Evolutionary conservation across 805 yeast species (phyloP).

Genomic region (Candida maltosa): DNA sequence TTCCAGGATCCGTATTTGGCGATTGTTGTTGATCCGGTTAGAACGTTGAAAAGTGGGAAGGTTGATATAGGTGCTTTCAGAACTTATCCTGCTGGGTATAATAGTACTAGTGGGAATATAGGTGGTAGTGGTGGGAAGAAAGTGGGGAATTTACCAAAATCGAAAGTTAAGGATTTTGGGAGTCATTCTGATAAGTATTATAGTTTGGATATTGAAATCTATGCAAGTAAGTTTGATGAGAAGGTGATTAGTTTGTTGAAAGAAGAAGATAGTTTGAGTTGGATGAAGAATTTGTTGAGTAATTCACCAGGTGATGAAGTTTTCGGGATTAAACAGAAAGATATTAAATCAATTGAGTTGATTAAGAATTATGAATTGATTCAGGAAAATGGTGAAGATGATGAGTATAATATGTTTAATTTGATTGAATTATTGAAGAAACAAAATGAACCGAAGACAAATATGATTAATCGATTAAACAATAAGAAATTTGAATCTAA

Average conservation of each 20-base stretch:
- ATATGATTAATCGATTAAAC: no score
- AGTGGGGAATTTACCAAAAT: constrained; percentile 30
- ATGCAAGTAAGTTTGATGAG: constrained; percentile 50
- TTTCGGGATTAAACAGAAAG: not conserved
- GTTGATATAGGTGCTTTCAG: constrained; percentile 89
- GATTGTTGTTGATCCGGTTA: constrained; percentile 80
- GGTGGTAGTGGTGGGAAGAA: constrained; percentile 12
- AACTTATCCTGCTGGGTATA: constrained; percentile 49
- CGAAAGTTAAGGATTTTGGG: constrained; percentile 65
- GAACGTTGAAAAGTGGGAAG: constrained; percentile 56
- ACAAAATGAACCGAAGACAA: constrained; percentile 2
- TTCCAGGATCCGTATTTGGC: constrained; percentile 93
- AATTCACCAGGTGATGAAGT: constrained; percentile 3
- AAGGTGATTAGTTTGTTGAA: constrained; percentile 19
- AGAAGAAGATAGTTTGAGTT: constrained; percentile 14
- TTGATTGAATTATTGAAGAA: constrained; percentile 6
- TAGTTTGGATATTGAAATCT: constrained; percentile 58
- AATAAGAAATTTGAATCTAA: constrained; percentile 6
- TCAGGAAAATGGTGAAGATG: constrained; percentile 5
- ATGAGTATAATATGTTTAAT: constrained; percentile 5
- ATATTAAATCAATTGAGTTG: constrained; percentile 6
- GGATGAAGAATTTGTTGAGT: constrained; percentile 13
- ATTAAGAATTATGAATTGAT: constrained; percentile 8
- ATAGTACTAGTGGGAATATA: constrained; percentile 2
- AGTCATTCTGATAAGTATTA: constrained; percentile 69